These are phyloP conservation scores for Thuja plicata DNA, from an alignment of 83 land plant species.

Conservation along the genomic window DNA sequence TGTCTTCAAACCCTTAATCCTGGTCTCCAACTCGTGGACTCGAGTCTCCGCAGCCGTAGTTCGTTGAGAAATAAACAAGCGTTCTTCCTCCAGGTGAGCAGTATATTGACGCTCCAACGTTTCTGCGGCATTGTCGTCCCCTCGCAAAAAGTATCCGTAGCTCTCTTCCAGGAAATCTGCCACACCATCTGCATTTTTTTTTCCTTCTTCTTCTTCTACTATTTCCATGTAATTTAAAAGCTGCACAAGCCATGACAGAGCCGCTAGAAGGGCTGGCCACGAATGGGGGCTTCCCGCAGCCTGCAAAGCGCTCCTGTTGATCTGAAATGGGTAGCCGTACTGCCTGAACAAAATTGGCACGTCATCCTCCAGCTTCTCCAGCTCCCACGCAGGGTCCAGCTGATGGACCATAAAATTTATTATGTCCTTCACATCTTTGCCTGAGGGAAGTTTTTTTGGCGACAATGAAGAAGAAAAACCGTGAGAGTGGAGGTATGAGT, in stretches of 20 bases:
- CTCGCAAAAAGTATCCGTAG: constrained; percentile 55
- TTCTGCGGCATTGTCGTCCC: constrained; percentile 64
- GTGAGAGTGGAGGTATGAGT: constrained; percentile 58
- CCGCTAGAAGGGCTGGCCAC: constrained; percentile 78
- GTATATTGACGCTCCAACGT: constrained; percentile 34
- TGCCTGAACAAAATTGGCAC: constrained; percentile 39
- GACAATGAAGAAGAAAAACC: constrained; percentile 32
- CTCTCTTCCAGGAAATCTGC: constrained; percentile 24
- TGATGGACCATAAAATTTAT: constrained; percentile 56
- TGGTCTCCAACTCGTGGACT: constrained; percentile 41
- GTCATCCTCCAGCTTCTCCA: constrained; percentile 64
- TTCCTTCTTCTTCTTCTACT: background rate
- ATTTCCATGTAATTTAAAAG: constrained; percentile 36
- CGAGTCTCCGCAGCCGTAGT: constrained; percentile 26
- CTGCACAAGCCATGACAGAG: constrained; percentile 74
- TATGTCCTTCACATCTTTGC: constrained; percentile 65
- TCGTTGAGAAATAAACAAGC: background rate
- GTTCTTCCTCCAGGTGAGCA: constrained; percentile 35
- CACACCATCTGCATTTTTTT: constrained; percentile 11
- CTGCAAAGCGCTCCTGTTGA: constrained; percentile 68
- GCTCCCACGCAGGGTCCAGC: constrained; percentile 30
- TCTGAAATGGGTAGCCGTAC: constrained; percentile 61
- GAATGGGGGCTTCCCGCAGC: constrained; percentile 83
- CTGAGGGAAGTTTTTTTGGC: constrained; percentile 57
- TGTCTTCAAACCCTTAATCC: constrained; percentile 29